These are phyloP conservation scores for Fusarium austroafricanum DNA, from an alignment of 2,329 filamentous ascomycete species.

Conservation along the genomic window DNA sequence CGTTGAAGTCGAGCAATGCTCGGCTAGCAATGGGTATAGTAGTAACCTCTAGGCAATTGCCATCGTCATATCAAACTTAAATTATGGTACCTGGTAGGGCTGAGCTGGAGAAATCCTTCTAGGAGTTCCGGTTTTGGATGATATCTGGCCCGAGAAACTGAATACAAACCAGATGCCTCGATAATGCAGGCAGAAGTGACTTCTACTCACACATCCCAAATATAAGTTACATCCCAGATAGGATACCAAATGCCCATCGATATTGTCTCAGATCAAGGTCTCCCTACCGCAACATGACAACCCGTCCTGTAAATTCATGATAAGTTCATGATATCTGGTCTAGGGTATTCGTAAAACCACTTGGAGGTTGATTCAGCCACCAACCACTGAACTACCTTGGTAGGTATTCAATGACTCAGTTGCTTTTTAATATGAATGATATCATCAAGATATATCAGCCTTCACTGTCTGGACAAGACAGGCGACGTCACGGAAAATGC, in stretches of 20 bases:
- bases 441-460: neutral
- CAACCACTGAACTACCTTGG: neutral
- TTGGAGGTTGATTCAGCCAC: neutral
- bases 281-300: neutral
- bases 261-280: neutral
- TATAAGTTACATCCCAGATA: neutral
- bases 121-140: no score
- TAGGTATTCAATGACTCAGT: neutral
- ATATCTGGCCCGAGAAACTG: no score
- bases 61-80: neutral
- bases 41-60: neutral
- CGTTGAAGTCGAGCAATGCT: no score
- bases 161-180: no score
- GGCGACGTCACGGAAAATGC: neutral
- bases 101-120: no score
- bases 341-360: neutral
- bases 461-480: neutral
- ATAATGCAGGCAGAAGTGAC: no score
- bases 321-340: neutral
- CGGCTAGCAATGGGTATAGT: neutral
- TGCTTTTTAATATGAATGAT: conserved; percentile 15
- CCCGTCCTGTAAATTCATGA: neutral
- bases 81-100: no score
- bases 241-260: neutral
- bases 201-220: no score